Evolutionary conservation across 805 yeast species (phyloP).

Genomic region (Sungouiella blattae): DNA sequence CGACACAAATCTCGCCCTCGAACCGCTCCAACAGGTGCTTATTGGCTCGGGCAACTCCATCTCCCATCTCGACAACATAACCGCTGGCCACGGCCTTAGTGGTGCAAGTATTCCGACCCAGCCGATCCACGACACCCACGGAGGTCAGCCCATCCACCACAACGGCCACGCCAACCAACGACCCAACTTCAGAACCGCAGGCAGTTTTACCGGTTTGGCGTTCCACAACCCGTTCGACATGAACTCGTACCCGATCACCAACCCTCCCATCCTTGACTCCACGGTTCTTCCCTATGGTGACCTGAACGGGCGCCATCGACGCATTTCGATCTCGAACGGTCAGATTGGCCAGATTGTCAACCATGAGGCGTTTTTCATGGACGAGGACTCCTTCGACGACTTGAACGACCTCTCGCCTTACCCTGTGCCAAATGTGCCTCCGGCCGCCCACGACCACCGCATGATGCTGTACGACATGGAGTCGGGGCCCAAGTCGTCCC

Average conservation of each 20-base stretch:
- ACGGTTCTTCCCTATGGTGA: conserved; percentile 33
- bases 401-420: conserved; percentile 6
- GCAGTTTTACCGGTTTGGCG: conserved; percentile 8
- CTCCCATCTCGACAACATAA: too few relatives aligned
- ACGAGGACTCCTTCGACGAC: conserved; percentile 24
- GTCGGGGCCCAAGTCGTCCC: too few relatives aligned
- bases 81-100: too few relatives aligned
- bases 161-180: background rate
- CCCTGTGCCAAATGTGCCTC: conserved; percentile 2
- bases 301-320: conserved; percentile 47
- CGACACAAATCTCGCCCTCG: background rate
- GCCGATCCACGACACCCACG: background rate
- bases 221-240: conserved; percentile 39
- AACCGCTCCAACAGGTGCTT: too few relatives aligned
- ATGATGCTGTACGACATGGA: background rate
- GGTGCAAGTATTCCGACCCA: too few relatives aligned
- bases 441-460: conserved; percentile 1
- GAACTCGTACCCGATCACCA: conserved; percentile 40
- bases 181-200: too few relatives aligned
- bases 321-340: conserved; percentile 81
- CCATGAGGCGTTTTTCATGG: conserved; percentile 37
- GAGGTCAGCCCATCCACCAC: background rate
- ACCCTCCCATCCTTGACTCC: conserved; percentile 46
- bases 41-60: too few relatives aligned
- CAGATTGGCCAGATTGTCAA: conserved; percentile 72